Evolutionary conservation across 2,329 filamentous ascomycete species (phyloP).

Genomic region (Corinectria fuckeliana): DNA sequence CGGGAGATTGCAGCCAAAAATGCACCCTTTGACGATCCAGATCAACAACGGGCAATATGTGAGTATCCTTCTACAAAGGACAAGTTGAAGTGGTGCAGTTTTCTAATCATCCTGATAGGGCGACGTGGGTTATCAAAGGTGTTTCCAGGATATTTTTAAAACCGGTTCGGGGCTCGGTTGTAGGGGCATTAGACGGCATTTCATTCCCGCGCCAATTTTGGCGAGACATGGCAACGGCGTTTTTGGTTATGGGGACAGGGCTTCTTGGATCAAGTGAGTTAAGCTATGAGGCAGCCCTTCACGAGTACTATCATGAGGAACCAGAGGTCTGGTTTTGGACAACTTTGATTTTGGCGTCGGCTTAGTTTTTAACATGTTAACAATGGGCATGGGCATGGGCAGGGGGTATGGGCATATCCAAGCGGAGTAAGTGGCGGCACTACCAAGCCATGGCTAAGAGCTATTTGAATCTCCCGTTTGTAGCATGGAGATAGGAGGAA

Average conservation of each 20-base stretch:
- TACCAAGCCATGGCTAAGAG: background rate
- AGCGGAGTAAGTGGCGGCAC: background rate
- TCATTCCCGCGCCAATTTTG: constrained; percentile 23
- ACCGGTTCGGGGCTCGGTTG: constrained; percentile 7
- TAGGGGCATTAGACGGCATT: constrained; percentile 18
- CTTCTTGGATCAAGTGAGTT: constrained; percentile 22
- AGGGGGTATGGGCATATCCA: too few relatives aligned
- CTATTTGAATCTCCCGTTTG: background rate
- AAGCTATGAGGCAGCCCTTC: constrained; percentile 2
- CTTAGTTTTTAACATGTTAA: background rate
- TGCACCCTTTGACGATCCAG: constrained; percentile 52
- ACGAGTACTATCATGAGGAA: constrained; percentile 17
- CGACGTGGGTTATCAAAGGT: constrained; percentile 51
- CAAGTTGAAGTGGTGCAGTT: background rate
- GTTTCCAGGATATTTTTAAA: constrained; percentile 49
- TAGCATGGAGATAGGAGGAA: background rate
- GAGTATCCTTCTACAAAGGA: constrained; percentile 30
- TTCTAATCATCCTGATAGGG: constrained; percentile 43
- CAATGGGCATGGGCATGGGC: background rate
- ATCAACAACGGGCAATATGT: constrained; percentile 49
- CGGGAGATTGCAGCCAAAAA: constrained; percentile 51
- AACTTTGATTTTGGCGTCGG: constrained; percentile 2
- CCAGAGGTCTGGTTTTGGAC: constrained; percentile 7
- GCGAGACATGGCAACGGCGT: constrained; percentile 41
- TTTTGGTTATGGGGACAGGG: constrained; percentile 26